Base-by-base conservation (phyloP, 2,329 filamentous ascomycete species). In the Septoria linicola region DNA sequence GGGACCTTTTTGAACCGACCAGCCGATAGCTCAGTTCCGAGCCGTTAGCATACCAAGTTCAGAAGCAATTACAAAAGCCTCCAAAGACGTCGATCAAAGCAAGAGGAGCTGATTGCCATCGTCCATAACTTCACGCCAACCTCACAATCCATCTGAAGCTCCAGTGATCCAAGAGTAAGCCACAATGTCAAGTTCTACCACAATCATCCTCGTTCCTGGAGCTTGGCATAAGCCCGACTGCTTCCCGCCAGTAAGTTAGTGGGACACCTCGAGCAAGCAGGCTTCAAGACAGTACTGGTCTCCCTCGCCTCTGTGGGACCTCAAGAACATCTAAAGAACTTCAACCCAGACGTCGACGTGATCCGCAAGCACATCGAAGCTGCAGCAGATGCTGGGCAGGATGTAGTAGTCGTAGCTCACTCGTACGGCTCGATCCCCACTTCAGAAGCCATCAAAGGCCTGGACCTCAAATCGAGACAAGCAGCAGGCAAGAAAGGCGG, bases 371-470 rank as follows among this genome's bases (percentile, higher is more conserved):
- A 40, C 14, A 55, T 66, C 21, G 41, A 58, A 42, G 20, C 40
- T 3, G 49, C 59, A 8, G 51, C 57, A 8, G 45, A 63, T 13
- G 55, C 59, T n/a, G 54, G 57, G 14, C 58, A 63, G 35, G 60
- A 62, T 20, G 59, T 66, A n/a, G 42, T 65, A 13, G 47, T 67
- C 3, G 55, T 62, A n/a, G 62, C 63, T 55, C 64, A 68, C 51
- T 64, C 59, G 4, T 67, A 68, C 51, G 66, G 63, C 35, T 63
- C 63, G 14, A 45, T 66, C n/a, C 58, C 58, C 8, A 58, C 59
- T 30, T 58, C 50, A 10, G 60, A 64, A 46, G 60, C 65, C 11
- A 59, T 51, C 48, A 55, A 42, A 32, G 53, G 40, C 48, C 57
- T 55, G 1, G 54, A 53, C 42, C n/a, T 42, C 7, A 23, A 16